Conservation (phyloP, 2,329 filamentous ascomycete genomes). For the Phyllosticta citriasiana region DNA sequence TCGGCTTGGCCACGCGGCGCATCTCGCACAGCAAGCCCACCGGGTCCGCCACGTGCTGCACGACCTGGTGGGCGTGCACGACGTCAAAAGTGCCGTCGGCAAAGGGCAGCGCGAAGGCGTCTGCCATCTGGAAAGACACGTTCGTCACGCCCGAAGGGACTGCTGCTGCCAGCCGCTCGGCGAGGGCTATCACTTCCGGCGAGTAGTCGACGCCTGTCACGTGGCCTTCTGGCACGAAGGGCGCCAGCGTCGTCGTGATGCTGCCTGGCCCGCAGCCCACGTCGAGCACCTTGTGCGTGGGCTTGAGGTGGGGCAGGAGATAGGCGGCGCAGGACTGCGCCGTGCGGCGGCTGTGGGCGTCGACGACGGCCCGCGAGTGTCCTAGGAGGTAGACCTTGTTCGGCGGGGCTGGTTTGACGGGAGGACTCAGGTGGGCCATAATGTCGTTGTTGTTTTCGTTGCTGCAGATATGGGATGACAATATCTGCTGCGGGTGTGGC, state of each 20-base stretch:
- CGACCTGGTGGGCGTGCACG: slow-evolving; percentile 49
- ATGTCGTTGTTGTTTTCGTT: too few species aligned
- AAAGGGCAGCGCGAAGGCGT: slow-evolving; percentile 34
- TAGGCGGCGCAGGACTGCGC: slow-evolving; percentile 35
- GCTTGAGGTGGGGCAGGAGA: slow-evolving; percentile 23
- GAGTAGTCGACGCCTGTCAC: slow-evolving; percentile 38
- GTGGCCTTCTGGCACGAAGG: slow-evolving; percentile 33
- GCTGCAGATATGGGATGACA: too few species aligned
- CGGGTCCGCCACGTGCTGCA: slow-evolving; percentile 46
- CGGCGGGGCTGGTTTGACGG: background rate
- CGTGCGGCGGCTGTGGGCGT: slow-evolving; percentile 36
- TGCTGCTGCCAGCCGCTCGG: slow-evolving; percentile 28
- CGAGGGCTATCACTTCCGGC: slow-evolving; percentile 32
- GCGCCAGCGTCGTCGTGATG: slow-evolving; percentile 35
- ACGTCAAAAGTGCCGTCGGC: slow-evolving; percentile 45
- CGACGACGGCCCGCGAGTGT: slow-evolving; percentile 27
- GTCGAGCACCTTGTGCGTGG: slow-evolving; percentile 33
- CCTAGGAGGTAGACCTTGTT: slow-evolving; percentile 29
- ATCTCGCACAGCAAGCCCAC: slow-evolving; percentile 43
- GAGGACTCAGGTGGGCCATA: background rate
- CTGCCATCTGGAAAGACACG: slow-evolving; percentile 29
- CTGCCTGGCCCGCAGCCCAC: slow-evolving; percentile 41
- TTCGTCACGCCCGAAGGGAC: slow-evolving; percentile 27
- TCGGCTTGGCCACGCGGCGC: slow-evolving; percentile 40
- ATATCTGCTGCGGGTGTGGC: background rate